A percentile compares a stretch with the other conserved stretches of the same genome.
Conservation (phyloP, 495 filamentous ascomycete genomes). For the Aspergillus avenaceus region DNA sequence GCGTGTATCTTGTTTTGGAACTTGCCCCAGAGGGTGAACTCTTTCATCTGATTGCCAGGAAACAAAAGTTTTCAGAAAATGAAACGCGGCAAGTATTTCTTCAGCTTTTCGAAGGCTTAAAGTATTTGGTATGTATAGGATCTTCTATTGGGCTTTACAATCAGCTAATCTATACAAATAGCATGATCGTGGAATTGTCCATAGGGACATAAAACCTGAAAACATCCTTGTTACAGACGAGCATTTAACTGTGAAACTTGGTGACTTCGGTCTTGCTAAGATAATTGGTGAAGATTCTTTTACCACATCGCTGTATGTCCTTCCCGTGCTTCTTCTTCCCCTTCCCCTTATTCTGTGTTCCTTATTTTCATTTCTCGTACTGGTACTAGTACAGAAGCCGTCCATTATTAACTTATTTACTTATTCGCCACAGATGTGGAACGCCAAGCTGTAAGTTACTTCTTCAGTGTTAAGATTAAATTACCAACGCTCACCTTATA, state of each 20-base stretch:
- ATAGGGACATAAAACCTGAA: slow-evolving; percentile 98
- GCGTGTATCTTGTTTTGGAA: slow-evolving; percentile 89
- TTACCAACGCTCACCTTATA: slow-evolving; percentile 27
- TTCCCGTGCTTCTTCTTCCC: background rate
- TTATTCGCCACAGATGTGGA: slow-evolving; percentile 57
- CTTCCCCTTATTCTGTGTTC: background rate
- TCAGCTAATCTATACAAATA: slow-evolving; percentile 43
- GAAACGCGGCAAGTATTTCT: slow-evolving; percentile 83
- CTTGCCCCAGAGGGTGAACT: slow-evolving; percentile 89
- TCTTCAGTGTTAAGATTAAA: background rate
- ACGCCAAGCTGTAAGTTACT: slow-evolving; percentile 74
- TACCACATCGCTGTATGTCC: slow-evolving; percentile 78
- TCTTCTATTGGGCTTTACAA: background rate
- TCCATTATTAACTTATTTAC: slow-evolving; percentile 9
- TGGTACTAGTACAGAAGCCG: too few relatives aligned
- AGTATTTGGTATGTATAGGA: slow-evolving; percentile 72
- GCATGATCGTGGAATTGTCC: slow-evolving; percentile 97
- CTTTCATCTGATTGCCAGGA: slow-evolving; percentile 89
- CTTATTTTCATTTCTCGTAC: too few relatives aligned
- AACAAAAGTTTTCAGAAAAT: slow-evolving; percentile 77
- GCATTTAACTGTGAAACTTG: slow-evolving; percentile 82
- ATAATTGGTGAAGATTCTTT: slow-evolving; percentile 99
- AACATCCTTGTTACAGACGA: slow-evolving; percentile 90
- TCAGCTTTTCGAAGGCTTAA: slow-evolving; percentile 89
- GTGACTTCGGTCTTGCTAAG: slow-evolving; percentile 96